Base-by-base conservation (phyloP, 305 asterid genomes). In the Fraxinus floribunda region DNA sequence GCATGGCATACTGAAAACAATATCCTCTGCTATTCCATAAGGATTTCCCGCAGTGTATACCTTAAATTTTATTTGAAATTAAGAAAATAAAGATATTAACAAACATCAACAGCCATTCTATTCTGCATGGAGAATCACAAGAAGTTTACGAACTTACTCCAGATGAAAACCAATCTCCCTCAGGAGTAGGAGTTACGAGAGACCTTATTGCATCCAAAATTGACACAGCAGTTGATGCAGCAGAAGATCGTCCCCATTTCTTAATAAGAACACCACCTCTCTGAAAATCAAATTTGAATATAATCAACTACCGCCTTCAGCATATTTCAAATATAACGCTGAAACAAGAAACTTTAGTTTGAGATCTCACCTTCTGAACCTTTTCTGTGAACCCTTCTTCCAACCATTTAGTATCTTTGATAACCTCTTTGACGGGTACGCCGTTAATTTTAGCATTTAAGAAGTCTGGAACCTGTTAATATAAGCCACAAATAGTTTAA, bases 181-280 rank as follows among this genome's bases (percentile, higher is more conserved):
- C 91, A 0, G 97, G 98, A 0, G 99, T 97, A 41, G 98, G 99
- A 46, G 93, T 97, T 29, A 95, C 90, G 1, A 97, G 99, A 80
- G 99, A 93, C 83, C 90, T 94, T 46, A 97, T 97, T 6, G 98
- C 98, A 72, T 97, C 99, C 29, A 89, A 93, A 5, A 97, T 86
- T 8, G 99, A 97, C 57, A 95, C 99, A 76, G 98, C 88, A 78
- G 99, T 97, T 29, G 99, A 97, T 78, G 98, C 99, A 44, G 99
- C 99, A 0, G 99, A 97, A 49, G 99, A 97, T 87, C 99, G 89
- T 86, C 99, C 99, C 99, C 99, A 97, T 90, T 97, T 97, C 90
- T 93, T 76, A 84, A 97, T 97, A 72, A 97, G 95, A 41, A 66
- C 97, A 2, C 99, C 99, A 29, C 98, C 99, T 91, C 99, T 93